Evolutionary conservation across 2,329 filamentous ascomycete genomes (phyloP), one percentile per base, ranked within the genome.

Genomic region (Botrytis medusae): DNA sequence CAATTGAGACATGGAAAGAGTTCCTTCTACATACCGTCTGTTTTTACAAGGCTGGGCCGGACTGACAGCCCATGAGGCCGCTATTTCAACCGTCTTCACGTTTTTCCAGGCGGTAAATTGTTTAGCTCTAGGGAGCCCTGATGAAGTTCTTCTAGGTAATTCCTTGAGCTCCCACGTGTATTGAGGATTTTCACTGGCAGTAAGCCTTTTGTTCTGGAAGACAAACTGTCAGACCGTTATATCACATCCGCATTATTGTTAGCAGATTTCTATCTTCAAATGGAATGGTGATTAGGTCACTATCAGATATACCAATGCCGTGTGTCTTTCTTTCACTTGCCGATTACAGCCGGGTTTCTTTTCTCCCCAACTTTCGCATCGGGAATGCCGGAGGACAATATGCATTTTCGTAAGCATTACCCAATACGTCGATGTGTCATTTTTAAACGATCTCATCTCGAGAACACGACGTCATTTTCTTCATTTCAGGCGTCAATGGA

Each of bases 121-220:
- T 51, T 57, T 40, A 60, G 42, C 37, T 60, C 51, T 18, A 63
- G 69, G 57, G 69, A 48, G 40, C 40, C 69, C 44, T 44, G 69
- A 51, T 44, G 69, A 67, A 60, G 48, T 51, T 20, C 29, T 72
- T 40, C 70, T 59, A 68, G 70, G 70, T 60, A 68, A 42, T 51
- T 32, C 71, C 71, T 60, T 72, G 71, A 72, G 40, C 20, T 42
- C 25, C 65, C 71, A 72, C 71, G 71, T 69, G 63, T 29, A 40
- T 63, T 25, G 59, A 42, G 42, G 40, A 51, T 61, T 22, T 51
- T 7, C 59, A 71, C 18, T 42, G 37, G 34, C 18, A 63, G 25
- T 25, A 64, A n/a, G 42, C 29, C 59, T 64, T 62, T 40, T 32
- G 22, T 37, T 60, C 14, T 18, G 40, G 60, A 61, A 18, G 20